Evolutionary conservation across 1,284 basidiomycete species (phyloP).

Genomic region (Omphalotus olearius): DNA sequence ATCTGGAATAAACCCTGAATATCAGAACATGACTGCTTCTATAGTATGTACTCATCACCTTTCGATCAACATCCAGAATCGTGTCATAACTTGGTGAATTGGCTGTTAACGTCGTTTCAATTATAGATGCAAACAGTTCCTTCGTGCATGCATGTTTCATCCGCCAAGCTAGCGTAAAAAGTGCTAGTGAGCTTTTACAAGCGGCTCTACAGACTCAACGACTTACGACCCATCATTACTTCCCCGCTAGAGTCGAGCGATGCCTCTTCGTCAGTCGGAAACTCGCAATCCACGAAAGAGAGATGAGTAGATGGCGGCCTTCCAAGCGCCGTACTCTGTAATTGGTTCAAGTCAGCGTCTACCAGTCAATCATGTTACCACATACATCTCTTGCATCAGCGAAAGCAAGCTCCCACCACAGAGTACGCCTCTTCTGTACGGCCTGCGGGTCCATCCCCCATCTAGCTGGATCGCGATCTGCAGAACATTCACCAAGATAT

Average conservation of each 20-base stretch:
- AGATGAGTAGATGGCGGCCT: constrained; percentile 41
- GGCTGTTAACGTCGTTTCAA: constrained; percentile 38
- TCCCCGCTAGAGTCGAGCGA: constrained; percentile 33
- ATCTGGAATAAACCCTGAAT: constrained; percentile 2
- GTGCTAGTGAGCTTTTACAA: too few species aligned
- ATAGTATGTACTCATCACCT: background rate
- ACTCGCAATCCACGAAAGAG: constrained; percentile 44
- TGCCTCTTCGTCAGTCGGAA: constrained; percentile 41
- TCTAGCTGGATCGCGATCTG: constrained; percentile 49
- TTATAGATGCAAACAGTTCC: constrained; percentile 39
- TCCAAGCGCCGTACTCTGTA: constrained; percentile 41
- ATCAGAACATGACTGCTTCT: background rate
- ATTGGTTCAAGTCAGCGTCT: background rate
- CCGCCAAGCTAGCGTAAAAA: constrained; percentile 32
- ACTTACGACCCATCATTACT: constrained; percentile 36
- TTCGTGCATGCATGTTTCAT: constrained; percentile 40
- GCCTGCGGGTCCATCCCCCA: constrained; percentile 43
- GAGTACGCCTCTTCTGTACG: constrained; percentile 39
- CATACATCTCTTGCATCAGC: background rate
- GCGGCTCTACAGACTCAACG: background rate
- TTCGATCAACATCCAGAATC: constrained; percentile 38
- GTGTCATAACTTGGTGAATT: constrained; percentile 37
- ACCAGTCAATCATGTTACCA: background rate
- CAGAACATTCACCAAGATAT: background rate
- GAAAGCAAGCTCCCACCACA: constrained; percentile 41